Conservation (phyloP, 148 eudicot genomes). For the Heliamphora exappendiculata region DNA sequence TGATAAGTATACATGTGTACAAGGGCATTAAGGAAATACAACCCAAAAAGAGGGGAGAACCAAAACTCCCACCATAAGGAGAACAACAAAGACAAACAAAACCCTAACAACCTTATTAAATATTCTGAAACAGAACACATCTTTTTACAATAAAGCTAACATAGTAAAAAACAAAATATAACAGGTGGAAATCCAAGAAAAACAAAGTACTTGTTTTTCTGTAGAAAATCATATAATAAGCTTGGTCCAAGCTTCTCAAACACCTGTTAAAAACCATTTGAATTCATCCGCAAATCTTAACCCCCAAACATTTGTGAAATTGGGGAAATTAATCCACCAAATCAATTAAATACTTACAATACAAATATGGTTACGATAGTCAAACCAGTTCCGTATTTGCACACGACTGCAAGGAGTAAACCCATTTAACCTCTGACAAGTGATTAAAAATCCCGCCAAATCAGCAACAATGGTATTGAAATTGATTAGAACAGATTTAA, state of each 20-base stretch:
- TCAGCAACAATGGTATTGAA: constrained; percentile 12
- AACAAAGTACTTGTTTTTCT: no score
- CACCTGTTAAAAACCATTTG: constrained; percentile 83
- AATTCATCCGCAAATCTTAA: constrained; percentile 53
- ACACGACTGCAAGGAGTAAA: constrained; percentile 95
- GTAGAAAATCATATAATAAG: no score
- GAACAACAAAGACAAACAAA: no score
- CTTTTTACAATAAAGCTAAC: no score
- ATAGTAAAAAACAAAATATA: no score
- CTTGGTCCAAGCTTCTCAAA: constrained; percentile 98
- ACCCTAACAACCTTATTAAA: no score
- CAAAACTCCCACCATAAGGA: no score
- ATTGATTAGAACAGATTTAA: neutral
- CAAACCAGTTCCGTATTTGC: constrained; percentile 95
- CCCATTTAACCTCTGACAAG: constrained; percentile 37
- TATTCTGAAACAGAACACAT: no score
- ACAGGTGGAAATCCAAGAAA: no score
- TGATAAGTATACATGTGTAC: no score
- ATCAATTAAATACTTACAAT: constrained; percentile 72
- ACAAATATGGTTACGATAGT: constrained; percentile 96
- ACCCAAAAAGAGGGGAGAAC: no score
- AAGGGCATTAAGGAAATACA: no score
- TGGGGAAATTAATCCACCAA: constrained; percentile 48
- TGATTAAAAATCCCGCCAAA: constrained; percentile 13
- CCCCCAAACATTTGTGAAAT: constrained; percentile 30